Evolutionary conservation across 306 rosid genomes (phyloP).

Genomic region (Purshia tridentata): DNA sequence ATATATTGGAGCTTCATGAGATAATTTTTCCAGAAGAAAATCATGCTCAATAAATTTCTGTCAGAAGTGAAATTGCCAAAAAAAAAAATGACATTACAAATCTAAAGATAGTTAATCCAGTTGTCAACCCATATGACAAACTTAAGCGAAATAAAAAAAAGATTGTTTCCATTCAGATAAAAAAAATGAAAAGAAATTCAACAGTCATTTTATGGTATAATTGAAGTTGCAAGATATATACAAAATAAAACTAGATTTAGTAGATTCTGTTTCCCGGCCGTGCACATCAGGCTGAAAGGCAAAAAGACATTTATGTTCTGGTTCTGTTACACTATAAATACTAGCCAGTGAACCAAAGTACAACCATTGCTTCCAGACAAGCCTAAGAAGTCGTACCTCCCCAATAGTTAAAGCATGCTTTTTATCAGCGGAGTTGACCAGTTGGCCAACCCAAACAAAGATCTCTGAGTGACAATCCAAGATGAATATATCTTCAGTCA

Average conservation of each 20-base stretch:
- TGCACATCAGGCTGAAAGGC: neutral
- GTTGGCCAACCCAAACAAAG: slow-evolving; percentile 95
- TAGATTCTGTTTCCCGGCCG: neutral
- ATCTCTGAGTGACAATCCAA: slow-evolving; percentile 81
- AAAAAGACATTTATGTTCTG: slow-evolving; percentile 10
- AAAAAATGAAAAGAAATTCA: neutral
- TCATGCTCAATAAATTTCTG: slow-evolving; percentile 91
- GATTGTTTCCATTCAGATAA: neutral
- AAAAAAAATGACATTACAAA: slow-evolving; percentile 21
- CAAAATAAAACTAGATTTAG: neutral
- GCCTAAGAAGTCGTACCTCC: slow-evolving; percentile 64
- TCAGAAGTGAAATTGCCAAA: slow-evolving; percentile 20
- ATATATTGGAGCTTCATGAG: slow-evolving; percentile 71
- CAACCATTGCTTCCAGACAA: slow-evolving; percentile 26
- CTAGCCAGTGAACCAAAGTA: slow-evolving; percentile 14
- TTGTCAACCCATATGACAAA: neutral
- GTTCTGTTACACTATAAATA: neutral
- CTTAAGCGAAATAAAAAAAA: neutral
- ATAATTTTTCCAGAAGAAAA: slow-evolving; percentile 74
- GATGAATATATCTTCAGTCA: slow-evolving; percentile 90
- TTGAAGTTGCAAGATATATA: neutral
- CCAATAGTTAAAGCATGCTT: slow-evolving; percentile 76
- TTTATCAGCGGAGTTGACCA: slow-evolving; percentile 65
- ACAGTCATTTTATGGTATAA: neutral
- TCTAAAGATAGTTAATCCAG: slow-evolving; percentile 16